Evolutionary conservation across 1,284 basidiomycete genomes (phyloP).

Genomic region (Takashimella tepidaria): DNA sequence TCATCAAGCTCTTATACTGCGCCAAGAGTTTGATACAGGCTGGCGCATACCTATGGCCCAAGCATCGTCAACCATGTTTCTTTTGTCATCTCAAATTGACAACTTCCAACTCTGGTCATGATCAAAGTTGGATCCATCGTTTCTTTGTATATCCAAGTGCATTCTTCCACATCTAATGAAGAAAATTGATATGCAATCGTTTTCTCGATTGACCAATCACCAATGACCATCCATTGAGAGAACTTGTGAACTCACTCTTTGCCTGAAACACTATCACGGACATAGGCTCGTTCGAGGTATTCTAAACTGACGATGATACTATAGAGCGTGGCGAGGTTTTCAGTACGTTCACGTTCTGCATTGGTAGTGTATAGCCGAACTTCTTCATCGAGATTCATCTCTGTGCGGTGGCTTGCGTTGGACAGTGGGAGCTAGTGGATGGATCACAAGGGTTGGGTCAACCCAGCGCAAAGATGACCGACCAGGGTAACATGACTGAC

Average conservation of each 20-base stretch:
- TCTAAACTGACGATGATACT: conserved; percentile 87
- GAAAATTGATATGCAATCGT: no score
- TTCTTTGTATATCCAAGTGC: no score
- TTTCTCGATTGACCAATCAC: no score
- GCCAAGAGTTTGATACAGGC: conserved; percentile 86
- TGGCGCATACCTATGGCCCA: conserved; percentile 93
- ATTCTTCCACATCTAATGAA: no score
- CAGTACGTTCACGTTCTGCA: conserved; percentile 82
- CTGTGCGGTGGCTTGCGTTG: background rate
- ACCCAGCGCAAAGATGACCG: background rate
- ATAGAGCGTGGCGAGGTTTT: conserved; percentile 83
- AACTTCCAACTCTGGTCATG: no score
- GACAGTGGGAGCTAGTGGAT: background rate
- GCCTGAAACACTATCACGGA: conserved; percentile 83
- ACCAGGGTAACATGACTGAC: background rate
- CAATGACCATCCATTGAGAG: no score
- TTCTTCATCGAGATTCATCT: conserved; percentile 71
- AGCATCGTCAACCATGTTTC: no score
- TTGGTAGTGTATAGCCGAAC: conserved; percentile 83
- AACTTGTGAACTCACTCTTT: conserved; percentile 63
- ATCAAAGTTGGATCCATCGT: no score
- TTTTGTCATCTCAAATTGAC: no score
- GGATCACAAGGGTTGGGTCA: no score
- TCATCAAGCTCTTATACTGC: conserved; percentile 96
- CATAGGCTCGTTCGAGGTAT: conserved; percentile 91